Percentiles rank a stretch among this genome's conserved stretches.
These are phyloP conservation scores for Cucurbita moschata DNA, from an alignment of 306 rosid genomes.

Conservation along the genomic window DNA sequence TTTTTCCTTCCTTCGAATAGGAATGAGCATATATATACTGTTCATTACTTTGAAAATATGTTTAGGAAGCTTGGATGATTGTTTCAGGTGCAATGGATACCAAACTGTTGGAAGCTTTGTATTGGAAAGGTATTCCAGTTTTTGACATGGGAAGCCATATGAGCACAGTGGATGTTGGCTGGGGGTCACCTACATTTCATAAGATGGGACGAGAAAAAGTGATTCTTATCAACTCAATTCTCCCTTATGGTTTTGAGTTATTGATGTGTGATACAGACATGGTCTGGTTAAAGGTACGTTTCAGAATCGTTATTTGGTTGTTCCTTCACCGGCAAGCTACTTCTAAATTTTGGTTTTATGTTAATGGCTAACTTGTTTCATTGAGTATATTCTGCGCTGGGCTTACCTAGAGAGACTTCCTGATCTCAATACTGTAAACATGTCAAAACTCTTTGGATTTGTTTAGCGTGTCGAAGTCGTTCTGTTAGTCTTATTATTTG, in stretches of 20 bases:
- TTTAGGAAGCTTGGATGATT: constrained; percentile 14
- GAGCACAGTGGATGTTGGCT: constrained; percentile 93
- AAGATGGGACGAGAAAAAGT: constrained; percentile 99
- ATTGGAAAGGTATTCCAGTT: constrained; percentile 84
- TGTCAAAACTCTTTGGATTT: not conserved
- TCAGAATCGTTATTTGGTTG: not conserved
- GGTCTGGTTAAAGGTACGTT: constrained; percentile 92
- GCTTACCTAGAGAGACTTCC: not conserved
- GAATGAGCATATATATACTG: not conserved
- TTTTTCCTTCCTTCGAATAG: not conserved
- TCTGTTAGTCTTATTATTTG: not conserved
- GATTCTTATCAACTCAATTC: constrained; percentile 62
- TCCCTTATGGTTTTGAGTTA: constrained; percentile 72
- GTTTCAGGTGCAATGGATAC: constrained; percentile 93
- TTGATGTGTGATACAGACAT: constrained; percentile 99
- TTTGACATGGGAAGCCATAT: constrained; percentile 98
- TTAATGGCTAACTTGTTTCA: not conserved
- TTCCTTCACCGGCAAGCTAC: not conserved
- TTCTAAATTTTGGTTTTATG: not conserved
- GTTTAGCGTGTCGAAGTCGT: not conserved
- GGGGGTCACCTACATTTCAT: constrained; percentile 95
- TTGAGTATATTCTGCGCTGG: not conserved
- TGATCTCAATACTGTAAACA: not conserved
- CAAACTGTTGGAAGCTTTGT: constrained; percentile 80
- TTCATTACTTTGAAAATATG: constrained; percentile 1